Conservation (phyloP, 768 basidiomycete species). For the Terana coerulea region DNA sequence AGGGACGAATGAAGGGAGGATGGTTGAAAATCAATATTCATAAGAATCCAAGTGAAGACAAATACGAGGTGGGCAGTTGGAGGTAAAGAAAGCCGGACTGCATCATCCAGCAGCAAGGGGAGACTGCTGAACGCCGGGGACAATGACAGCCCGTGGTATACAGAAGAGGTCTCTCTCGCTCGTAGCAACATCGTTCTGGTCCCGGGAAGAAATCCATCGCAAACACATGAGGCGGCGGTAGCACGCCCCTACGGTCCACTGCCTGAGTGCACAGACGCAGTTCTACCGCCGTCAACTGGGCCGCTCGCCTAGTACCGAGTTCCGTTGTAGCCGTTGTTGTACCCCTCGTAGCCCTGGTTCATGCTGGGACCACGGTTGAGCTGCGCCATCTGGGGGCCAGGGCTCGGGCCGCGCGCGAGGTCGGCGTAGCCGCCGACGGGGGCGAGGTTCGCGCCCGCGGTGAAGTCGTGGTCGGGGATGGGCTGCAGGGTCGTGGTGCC, state of each 20-base stretch:
- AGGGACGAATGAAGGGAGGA: background rate
- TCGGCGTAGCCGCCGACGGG: constrained; percentile 82
- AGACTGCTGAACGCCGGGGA: background rate
- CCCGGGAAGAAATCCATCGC: constrained; percentile 4
- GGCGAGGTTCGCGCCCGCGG: constrained; percentile 53
- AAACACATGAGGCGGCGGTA: constrained; percentile 4
- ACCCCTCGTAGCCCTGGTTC: constrained; percentile 47
- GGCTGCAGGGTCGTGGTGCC: constrained; percentile 33
- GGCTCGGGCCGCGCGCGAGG: constrained; percentile 70
- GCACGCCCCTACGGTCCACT: constrained; percentile 4
- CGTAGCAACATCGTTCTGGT: background rate
- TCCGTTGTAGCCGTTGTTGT: constrained; percentile 33
- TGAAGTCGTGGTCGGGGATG: constrained; percentile 75
- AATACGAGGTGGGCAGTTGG: constrained; percentile 9
- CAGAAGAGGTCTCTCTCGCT: background rate
- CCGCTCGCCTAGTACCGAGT: constrained; percentile 17
- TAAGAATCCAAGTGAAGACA: background rate
- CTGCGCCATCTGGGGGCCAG: constrained; percentile 63
- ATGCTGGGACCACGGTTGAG: constrained; percentile 46
- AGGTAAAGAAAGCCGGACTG: constrained; percentile 15
- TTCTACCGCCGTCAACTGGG: background rate
- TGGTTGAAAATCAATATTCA: constrained; percentile 2
- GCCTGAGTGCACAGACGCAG: constrained; percentile 13
- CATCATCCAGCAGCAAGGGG: background rate
- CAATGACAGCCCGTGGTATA: constrained; percentile 11